These are phyloP conservation scores for Soucietia sequanensis DNA, from an alignment of 805 yeast species.

Conservation along the genomic window DNA sequence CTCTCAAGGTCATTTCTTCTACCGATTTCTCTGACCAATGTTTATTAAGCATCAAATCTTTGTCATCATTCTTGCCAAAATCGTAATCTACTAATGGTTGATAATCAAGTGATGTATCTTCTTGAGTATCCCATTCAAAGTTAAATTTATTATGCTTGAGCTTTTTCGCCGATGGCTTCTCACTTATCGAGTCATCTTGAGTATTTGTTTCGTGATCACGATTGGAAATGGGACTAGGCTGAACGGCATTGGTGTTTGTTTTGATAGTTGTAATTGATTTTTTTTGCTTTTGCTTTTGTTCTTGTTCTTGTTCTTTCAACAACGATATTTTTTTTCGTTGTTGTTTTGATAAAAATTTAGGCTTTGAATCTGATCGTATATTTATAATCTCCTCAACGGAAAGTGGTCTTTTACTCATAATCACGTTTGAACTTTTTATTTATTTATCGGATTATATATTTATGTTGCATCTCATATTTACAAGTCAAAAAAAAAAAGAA, in stretches of 20 bases:
- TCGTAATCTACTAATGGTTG: slow-evolving; percentile 37
- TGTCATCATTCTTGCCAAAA: slow-evolving; percentile 10
- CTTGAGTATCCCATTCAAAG: slow-evolving; percentile 68
- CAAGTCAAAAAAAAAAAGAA: no score
- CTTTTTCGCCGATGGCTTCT: no score
- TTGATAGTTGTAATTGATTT: no score
- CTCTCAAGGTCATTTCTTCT: slow-evolving; percentile 69
- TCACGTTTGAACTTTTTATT: no score
- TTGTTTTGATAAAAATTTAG: slow-evolving; percentile 19
- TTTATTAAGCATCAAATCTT: slow-evolving; percentile 10
- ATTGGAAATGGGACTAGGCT: no score
- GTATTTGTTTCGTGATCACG: no score
- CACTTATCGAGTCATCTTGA: no score
- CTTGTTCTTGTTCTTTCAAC: slow-evolving; percentile 5
- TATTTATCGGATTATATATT: no score
- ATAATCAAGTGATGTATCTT: slow-evolving; percentile 57
- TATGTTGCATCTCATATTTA: no score
- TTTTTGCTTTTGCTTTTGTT: background rate
- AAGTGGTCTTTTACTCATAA: slow-evolving; percentile 24
- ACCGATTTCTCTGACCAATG: slow-evolving; percentile 73
- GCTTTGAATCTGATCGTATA: slow-evolving; percentile 9
- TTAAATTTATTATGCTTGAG: no score
- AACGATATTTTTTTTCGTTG: slow-evolving; percentile 13
- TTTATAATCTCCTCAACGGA: slow-evolving; percentile 22
- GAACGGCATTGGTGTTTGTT: no score